Conservation (phyloP, 2,329 filamentous ascomycete genomes). For the Sclerotinia spermophila region DNA sequence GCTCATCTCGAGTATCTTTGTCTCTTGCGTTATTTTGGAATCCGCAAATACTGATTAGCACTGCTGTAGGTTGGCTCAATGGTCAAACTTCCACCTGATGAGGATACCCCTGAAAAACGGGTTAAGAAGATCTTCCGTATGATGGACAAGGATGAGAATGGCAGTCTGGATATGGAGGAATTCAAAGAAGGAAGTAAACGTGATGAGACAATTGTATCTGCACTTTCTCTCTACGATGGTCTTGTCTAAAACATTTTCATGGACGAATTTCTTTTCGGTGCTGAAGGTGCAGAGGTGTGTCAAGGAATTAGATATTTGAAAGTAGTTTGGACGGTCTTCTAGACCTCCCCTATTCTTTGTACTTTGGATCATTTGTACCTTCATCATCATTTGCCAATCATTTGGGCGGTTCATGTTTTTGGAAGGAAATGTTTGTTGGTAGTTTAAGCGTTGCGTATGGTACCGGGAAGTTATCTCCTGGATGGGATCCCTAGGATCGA, state of each 20-base stretch:
- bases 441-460: constrained; percentile 15
- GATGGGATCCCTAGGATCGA: constrained; percentile 16
- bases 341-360: constrained; percentile 2
- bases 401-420: constrained; percentile 12
- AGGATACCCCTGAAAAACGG: constrained; percentile 97
- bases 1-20: background rate
- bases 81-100: constrained; percentile 97
- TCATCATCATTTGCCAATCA: constrained; percentile 5
- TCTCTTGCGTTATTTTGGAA: no score
- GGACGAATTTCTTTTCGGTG: constrained; percentile 11
- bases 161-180: constrained; percentile 91
- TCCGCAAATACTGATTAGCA: constrained; percentile 13
- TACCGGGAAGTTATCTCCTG: constrained; percentile 13
- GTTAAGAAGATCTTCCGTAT: constrained; percentile 98
- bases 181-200: constrained; percentile 99
- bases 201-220: constrained; percentile 97
- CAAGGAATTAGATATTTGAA: constrained; percentile 16
- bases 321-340: background rate
- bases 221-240: constrained; percentile 92
- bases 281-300: background rate
- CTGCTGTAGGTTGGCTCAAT: constrained; percentile 83
- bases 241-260: constrained; percentile 60
- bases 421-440: constrained; percentile 17
- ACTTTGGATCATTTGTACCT: constrained; percentile 16
- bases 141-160: constrained; percentile 99